Percentiles rank a stretch among this genome's conserved stretches.
phyloP scores from a whole-genome alignment of 225 moss, liverwort and hornwort species.

The Polytrichum commune region DNA sequence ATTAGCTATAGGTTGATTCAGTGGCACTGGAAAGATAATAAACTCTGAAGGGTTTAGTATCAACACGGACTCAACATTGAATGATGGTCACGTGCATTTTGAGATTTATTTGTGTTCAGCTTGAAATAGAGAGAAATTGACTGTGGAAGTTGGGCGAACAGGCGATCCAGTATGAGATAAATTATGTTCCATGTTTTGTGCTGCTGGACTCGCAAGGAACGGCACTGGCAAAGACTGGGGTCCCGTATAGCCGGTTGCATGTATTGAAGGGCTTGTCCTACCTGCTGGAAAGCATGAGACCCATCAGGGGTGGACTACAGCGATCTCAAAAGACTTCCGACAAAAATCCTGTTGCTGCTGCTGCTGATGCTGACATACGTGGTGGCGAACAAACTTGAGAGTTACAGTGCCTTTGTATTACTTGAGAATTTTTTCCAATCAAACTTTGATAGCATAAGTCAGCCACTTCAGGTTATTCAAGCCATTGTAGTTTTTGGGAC shows the following conservation, averaged over 20 bases:
- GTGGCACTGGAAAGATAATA: too few relatives aligned
- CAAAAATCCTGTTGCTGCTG: background rate
- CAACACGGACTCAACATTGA: too few relatives aligned
- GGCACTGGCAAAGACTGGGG: slow-evolving; percentile 88
- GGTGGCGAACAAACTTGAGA: slow-evolving; percentile 8
- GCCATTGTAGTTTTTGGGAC: too few relatives aligned
- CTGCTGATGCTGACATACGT: background rate
- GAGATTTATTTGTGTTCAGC: background rate
- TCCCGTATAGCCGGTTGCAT: slow-evolving; percentile 78
- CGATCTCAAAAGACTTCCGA: slow-evolving; percentile 12
- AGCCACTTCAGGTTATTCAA: too few relatives aligned
- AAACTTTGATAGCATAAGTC: too few relatives aligned
- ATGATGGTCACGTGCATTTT: too few relatives aligned
- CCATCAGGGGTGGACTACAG: slow-evolving; percentile 51
- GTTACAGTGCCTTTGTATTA: too few relatives aligned
- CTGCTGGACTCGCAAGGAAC: slow-evolving; percentile 78
- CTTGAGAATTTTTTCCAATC: too few relatives aligned
- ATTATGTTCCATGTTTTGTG: slow-evolving; percentile 91
- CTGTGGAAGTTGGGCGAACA: slow-evolving; percentile 27
- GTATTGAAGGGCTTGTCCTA: slow-evolving; percentile 83
- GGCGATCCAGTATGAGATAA: slow-evolving; percentile 85
- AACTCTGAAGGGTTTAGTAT: too few relatives aligned
- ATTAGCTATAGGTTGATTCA: too few relatives aligned
- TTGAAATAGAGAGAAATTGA: background rate
- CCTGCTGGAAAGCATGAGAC: slow-evolving; percentile 90